Evolutionary conservation across 148 eudicot genomes (phyloP).

Genomic region (Vaccinium darrowii): DNA sequence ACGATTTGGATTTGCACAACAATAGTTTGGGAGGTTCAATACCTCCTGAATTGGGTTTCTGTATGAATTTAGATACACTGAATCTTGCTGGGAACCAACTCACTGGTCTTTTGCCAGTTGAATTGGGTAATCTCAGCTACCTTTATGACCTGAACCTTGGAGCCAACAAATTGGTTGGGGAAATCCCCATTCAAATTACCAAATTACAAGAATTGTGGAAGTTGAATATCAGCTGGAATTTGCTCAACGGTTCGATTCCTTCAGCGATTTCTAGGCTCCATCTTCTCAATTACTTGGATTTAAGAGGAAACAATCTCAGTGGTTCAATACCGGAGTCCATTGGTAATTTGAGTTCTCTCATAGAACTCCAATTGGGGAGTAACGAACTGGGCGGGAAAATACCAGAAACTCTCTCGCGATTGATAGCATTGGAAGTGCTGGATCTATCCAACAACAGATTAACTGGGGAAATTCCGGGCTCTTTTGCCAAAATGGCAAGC

Average conservation of each 20-base stretch:
- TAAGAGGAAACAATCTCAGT: too few species aligned
- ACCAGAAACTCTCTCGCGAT: constrained; percentile 33
- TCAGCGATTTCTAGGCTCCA: constrained; percentile 44
- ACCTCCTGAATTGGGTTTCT: constrained; percentile 53
- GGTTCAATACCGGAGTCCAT: too few species aligned
- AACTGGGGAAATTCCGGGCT: constrained; percentile 55
- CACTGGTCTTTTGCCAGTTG: constrained; percentile 46
- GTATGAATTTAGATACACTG: constrained; percentile 42
- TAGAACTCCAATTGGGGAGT: too few species aligned
- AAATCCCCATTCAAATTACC: constrained; percentile 51
- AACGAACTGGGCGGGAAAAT: too few species aligned
- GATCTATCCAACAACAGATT: constrained; percentile 78
- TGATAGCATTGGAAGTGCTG: constrained; percentile 46
- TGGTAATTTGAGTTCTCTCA: too few species aligned
- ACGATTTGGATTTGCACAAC: constrained; percentile 60
- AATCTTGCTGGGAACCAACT: constrained; percentile 54
- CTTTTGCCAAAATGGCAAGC: constrained; percentile 26
- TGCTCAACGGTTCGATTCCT: constrained; percentile 62
- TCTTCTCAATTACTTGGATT: constrained; percentile 46
- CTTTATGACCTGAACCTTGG: constrained; percentile 60
- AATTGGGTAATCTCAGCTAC: constrained; percentile 40
- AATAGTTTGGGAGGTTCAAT: constrained; percentile 55
- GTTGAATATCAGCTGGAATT: constrained; percentile 24
- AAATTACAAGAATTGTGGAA: constrained; percentile 8
- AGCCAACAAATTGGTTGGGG: constrained; percentile 45